Base-by-base conservation (phyloP, 371 early-diverging fungal species). In the Actinomucor elegans region DNA sequence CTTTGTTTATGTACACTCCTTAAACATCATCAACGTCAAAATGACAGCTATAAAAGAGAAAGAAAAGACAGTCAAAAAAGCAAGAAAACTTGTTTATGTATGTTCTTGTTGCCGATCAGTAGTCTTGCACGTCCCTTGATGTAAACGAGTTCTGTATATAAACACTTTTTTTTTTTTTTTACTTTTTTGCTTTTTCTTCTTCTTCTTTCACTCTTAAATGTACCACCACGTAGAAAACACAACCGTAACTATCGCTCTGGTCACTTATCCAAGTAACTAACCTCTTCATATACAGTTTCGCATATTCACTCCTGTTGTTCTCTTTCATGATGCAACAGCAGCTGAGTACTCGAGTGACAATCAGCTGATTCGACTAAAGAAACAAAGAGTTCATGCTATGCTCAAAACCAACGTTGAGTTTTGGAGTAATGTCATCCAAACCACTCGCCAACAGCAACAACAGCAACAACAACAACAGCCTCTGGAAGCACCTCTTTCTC, bases 231-330 rank as follows among this genome's bases (percentile, higher is more conserved):
- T n/a, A n/a, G n/a, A n/a, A n/a, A n/a, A n/a, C n/a, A n/a, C n/a
- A n/a, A n/a, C n/a, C n/a, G n/a, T n/a, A n/a, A n/a, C n/a, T n/a
- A n/a, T n/a, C n/a, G n/a, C n/a, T n/a, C n/a, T n/a, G n/a, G n/a
- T n/a, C n/a, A n/a, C n/a, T n/a, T n/a, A n/a, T n/a, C n/a, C n/a
- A n/a, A n/a, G n/a, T n/a, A n/a, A n/a, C n/a, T n/a, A n/a, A n/a
- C n/a, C n/a, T n/a, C n/a, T n/a, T n/a, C n/a, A n/a, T n/a, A n/a
- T 20, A 17, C 41, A 62, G 62, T 14, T 62, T 27, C 64, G 64
- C 45, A 58, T 64, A 42, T 64, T 64, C 37, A 59, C 52, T 43
- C 64, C 64, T 28, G 34, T 64, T 27, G 55, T 64, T 7, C 24
- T 64, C 32, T 64, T 64, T 18, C 58, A 64, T 48, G 59, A 64